These are phyloP conservation scores for Talaromyces borbonicus DNA, from an alignment of 495 filamentous ascomycete species.

Conservation along the genomic window DNA sequence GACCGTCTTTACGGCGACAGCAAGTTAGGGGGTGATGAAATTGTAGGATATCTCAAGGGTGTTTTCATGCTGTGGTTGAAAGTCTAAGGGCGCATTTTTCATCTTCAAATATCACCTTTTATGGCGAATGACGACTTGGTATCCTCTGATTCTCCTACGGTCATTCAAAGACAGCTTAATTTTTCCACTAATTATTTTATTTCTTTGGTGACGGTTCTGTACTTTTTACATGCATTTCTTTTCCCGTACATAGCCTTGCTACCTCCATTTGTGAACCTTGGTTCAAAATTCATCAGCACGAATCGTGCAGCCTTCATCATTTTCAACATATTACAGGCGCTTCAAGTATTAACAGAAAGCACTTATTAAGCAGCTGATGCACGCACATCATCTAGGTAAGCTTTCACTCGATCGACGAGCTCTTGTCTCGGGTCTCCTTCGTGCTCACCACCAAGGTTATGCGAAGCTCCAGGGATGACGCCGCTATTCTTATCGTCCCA, in stretches of 20 bases:
- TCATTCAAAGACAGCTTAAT: too few relatives aligned
- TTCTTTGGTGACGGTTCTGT: background rate
- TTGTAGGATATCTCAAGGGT: conserved; percentile 95
- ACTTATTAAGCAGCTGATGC: too few relatives aligned
- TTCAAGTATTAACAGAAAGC: too few relatives aligned
- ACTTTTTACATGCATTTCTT: background rate
- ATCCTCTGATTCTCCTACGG: too few relatives aligned
- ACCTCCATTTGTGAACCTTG: background rate
- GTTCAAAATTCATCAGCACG: too few relatives aligned
- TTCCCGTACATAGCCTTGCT: background rate
- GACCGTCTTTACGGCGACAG: conserved; percentile 92
- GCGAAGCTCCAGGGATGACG: conserved; percentile 49
- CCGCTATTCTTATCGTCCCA: conserved; percentile 47
- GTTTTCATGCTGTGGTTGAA: conserved; percentile 83
- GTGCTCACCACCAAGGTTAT: conserved; percentile 46
- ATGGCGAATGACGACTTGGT: too few relatives aligned
- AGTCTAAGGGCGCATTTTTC: conserved; percentile 41
- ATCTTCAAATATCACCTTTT: conserved; percentile 4
- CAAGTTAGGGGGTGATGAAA: conserved; percentile 90
- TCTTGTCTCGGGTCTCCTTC: conserved; percentile 29
- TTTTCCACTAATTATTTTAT: background rate
- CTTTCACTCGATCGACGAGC: conserved; percentile 43
- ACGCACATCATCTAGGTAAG: conserved; percentile 44
- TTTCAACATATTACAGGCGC: too few relatives aligned
- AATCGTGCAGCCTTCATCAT: too few relatives aligned